Evolutionary conservation across 805 yeast species (phyloP).

Genomic region (Yarrowia sp.): DNA sequence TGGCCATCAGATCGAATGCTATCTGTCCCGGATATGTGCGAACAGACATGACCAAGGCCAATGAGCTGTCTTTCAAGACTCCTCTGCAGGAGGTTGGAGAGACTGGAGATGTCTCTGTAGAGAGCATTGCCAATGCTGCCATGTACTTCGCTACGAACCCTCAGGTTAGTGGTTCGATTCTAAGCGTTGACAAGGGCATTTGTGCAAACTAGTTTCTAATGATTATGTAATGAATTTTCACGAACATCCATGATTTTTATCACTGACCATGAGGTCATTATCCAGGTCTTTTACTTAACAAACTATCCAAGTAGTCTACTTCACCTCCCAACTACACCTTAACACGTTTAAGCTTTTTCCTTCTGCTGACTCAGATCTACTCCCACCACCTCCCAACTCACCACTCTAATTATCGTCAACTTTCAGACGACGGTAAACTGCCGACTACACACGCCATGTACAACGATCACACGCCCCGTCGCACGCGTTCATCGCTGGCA

Average conservation of each 20-base stretch:
- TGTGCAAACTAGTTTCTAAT: slow-evolving; percentile 3
- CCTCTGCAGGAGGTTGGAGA: slow-evolving; percentile 39
- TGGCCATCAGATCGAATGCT: slow-evolving; percentile 65
- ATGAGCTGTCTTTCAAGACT: slow-evolving; percentile 28
- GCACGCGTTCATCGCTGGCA: slow-evolving; percentile 33
- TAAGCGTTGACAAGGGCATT: slow-evolving; percentile 43
- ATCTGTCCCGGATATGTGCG: slow-evolving; percentile 71
- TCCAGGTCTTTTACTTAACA: too few relatives aligned
- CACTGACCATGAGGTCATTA: too few relatives aligned
- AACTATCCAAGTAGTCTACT: too few relatives aligned
- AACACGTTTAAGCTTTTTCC: neutral
- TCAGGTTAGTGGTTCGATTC: slow-evolving; percentile 42
- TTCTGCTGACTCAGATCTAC: slow-evolving; percentile 1
- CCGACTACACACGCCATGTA: slow-evolving; percentile 3
- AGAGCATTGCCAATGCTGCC: slow-evolving; percentile 44
- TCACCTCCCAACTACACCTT: neutral
- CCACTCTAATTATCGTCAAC: slow-evolving; percentile 34
- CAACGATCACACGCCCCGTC: slow-evolving; percentile 27
- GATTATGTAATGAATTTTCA: neutral
- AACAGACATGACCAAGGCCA: slow-evolving; percentile 62
- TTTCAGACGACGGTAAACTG: neutral
- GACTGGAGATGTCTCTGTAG: slow-evolving; percentile 38
- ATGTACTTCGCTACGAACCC: slow-evolving; percentile 41
- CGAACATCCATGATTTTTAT: neutral
- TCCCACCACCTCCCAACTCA: slow-evolving; percentile 23